Percentiles rank a stretch among this genome's conserved stretches.
phyloP scores from a whole-genome alignment of 1,139 yeast genomes.

The Geotrichum aggregatum region DNA sequence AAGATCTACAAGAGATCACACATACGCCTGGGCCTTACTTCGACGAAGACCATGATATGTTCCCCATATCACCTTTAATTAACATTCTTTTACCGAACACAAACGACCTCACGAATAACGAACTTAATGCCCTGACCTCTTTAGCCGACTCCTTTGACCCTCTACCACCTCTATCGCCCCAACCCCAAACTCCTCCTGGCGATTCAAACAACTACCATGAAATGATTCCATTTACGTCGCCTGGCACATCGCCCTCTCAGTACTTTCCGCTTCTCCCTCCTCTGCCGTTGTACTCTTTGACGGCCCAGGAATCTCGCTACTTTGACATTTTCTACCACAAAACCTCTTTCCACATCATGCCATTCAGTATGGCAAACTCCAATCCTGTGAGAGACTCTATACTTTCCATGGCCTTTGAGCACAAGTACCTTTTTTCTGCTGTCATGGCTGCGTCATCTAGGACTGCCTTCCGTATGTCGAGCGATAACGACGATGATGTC shows the following conservation, averaged over 20 bases:
- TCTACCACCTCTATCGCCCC: neutral
- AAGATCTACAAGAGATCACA: neutral
- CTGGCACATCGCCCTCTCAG: neutral
- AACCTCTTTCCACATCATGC: conserved; percentile 17
- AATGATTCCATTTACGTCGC: neutral
- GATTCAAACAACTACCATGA: neutral
- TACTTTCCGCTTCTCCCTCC: neutral
- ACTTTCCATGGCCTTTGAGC: conserved; percentile 12
- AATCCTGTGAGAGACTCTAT: conserved; percentile 17
- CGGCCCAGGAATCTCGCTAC: conserved; percentile 9
- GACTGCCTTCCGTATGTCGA: conserved; percentile 13
- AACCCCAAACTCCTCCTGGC: neutral
- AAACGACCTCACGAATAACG: neutral
- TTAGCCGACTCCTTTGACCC: neutral
- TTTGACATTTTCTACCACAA: conserved; percentile 13
- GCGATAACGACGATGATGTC: conserved; percentile 5
- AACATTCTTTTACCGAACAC: neutral
- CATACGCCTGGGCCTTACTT: neutral
- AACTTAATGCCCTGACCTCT: neutral
- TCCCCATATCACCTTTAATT: neutral
- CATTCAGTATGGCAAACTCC: conserved; percentile 8
- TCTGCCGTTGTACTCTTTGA: conserved; percentile 1
- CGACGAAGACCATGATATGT: neutral
- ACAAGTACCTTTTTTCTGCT: conserved; percentile 10
- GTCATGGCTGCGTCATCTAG: conserved; percentile 17